Evolutionary conservation across 2,329 filamentous ascomycete species (phyloP), one percentile per base, ranked within the genome.

Genomic region (Epicoccum nigrum): DNA sequence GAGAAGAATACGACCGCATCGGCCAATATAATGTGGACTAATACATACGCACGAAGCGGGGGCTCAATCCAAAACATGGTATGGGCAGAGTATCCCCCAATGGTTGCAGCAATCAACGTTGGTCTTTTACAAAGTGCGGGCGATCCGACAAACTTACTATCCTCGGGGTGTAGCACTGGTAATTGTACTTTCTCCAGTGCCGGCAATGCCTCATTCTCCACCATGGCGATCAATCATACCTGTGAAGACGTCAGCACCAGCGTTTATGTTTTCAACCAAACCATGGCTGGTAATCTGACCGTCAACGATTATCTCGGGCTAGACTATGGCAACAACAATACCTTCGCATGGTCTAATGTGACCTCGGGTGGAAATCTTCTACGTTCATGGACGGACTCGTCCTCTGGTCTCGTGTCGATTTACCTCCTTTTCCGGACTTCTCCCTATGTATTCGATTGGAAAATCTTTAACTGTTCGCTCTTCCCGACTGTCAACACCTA

Each of bases 111-210:
- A 20, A 50, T 53, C 19, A 43, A 49, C 32, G 32, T 54, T 17
- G 55, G 53, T 8, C 30, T 54, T 3, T 20, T 56, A 9, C 49
- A 56, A 35, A 28, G 27, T 4, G 23, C 38, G 5, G 37, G 45
- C 23, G 53, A 56, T 35, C 39, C 4, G 12, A 58, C 55, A 16
- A 50, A 19, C 13, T 21, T 35, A 13, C 54, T 56, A 20, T 46
- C 52, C 17, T 41, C 30, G 12, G 47, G 52, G 20, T 58, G 55
- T 20, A 38, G n/a, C 12, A 58, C 31, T 9, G 55, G 55, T 12
- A 55, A 58, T 28, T 58, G 55, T 33, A 51, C 43, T 9, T 58
- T 58, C 32, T 34, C 45, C 2, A 4, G 17, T 11, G 27, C 27
- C 19, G 27, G 45, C 16, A 41, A 37, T 4, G 41, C 51, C 21